Base-by-base conservation (phyloP, 2,329 filamentous ascomycete genomes). In the Hypoxylon sp. region DNA sequence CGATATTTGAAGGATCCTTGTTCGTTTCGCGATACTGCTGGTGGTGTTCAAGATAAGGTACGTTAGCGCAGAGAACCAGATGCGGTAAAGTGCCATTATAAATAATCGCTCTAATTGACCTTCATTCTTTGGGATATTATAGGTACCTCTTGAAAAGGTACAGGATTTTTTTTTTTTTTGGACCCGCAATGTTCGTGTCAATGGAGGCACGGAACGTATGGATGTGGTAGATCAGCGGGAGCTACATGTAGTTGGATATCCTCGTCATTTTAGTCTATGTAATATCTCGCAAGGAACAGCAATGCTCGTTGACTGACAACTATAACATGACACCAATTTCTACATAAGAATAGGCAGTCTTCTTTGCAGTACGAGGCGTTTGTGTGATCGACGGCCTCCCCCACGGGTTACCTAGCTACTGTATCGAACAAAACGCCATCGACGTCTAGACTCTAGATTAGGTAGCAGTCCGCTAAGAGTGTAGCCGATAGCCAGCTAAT, bases 351-450 rank as follows among this genome's bases (percentile, higher is more conserved):
- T 43, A 5, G 7, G 9, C 9, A 21, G 38, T 21, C 38, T 51
- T 45, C 34, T 56, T 41, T 17, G 19, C 53, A 51, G 43, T 36
- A 61, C 43, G 51, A 23, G 41, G 52, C 43, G 60, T 53, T 34
- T 67, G 69, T 69, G 30, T 65, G 69, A 71, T 71, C 66, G 69
- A 71, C 69, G 63, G 63, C 53, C 60, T 65, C 66, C 62, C 66
- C 66, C 66, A 64, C 67, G 55, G 52, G 56, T 43, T 65, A 30
- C 57, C 49, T 64, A 49, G 56, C 34, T 67, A n/a, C 50, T 67
- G 41, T 61, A 57, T 60, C 65, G 59, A 68, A 68, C 38, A 28
- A 66, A 63, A 65, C 62, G 52, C 65, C 68, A 65, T 68, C 60
- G 41, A 68, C 51, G 62, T 60, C 50, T 61, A 21, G 28, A 56